Conservation (phyloP, 768 basidiomycete genomes). For the Podaxis rugospora region DNA sequence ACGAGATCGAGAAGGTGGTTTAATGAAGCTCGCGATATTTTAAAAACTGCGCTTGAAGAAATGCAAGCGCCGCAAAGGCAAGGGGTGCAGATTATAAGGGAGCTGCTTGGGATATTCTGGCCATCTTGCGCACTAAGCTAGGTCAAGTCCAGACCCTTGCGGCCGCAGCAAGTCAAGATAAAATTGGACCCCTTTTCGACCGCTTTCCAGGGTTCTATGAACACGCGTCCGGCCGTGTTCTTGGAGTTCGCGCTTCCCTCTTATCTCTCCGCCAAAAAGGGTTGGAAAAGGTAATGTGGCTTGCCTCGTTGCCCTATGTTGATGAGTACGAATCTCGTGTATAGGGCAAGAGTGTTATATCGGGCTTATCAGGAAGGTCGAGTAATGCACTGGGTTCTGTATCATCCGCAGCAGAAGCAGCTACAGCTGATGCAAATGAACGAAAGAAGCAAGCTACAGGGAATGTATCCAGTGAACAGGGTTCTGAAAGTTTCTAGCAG, state of each 20-base stretch:
- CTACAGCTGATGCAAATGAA: too few species aligned
- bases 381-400: background rate
- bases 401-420: too few species aligned
- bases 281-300: conserved; percentile 4
- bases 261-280: background rate
- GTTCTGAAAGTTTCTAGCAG: too few species aligned
- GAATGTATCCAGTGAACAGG: too few species aligned
- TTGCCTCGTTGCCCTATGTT: background rate
- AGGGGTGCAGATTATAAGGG: background rate
- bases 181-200: conserved; percentile 6
- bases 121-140: conserved; percentile 3
- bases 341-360: conserved; percentile 1
- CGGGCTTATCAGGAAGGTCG: background rate
- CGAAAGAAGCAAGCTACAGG: too few species aligned
- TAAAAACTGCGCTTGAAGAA: conserved; percentile 31
- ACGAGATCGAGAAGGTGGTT: conserved; percentile 32
- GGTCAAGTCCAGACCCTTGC: background rate
- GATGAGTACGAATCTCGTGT: background rate
- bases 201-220: background rate
- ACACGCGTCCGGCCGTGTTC: background rate
- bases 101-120: conserved; percentile 2
- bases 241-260: background rate
- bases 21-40: conserved; percentile 36
- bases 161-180: background rate
- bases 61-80: conserved; percentile 20